These are phyloP conservation scores for Pseudogymnoascus sp. DNA, from an alignment of 2,329 filamentous ascomycete species.

Conservation along the genomic window DNA sequence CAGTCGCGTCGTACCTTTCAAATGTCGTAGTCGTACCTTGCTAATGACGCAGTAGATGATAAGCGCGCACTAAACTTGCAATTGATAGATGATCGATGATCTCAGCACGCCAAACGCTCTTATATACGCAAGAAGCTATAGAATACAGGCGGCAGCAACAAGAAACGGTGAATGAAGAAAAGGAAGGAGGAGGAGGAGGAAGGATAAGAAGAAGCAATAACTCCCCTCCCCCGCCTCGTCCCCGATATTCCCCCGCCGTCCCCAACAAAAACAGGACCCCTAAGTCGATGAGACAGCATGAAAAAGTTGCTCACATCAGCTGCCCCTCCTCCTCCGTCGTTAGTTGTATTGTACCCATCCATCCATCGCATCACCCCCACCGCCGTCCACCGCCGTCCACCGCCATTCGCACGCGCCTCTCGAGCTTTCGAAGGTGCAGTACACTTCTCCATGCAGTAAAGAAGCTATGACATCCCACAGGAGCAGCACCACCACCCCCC, in stretches of 20 bases:
- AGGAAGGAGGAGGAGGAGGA: background rate
- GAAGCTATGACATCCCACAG: slow-evolving; percentile 5
- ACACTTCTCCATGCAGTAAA: slow-evolving; percentile 5
- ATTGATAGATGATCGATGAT: slow-evolving; percentile 6
- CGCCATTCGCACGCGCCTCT: background rate
- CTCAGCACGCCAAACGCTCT: background rate
- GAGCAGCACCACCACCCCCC: background rate
- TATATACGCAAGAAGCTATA: background rate
- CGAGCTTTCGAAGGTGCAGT: background rate
- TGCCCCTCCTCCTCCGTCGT: background rate
- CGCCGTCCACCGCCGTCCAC: background rate
- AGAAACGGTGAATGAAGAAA: background rate
- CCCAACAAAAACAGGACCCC: background rate
- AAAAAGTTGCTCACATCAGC: slow-evolving; percentile 1
- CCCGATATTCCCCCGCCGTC: background rate
- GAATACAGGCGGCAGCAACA: background rate
- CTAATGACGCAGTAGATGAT: background rate
- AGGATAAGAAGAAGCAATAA: background rate
- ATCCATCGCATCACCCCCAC: background rate
- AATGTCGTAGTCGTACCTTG: slow-evolving; percentile 2
- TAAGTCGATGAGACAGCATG: background rate
- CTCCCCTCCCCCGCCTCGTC: background rate
- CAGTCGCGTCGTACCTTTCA: background rate
- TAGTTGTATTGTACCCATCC: background rate
- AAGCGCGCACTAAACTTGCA: background rate